These are phyloP conservation scores for Bipolaris bicolor DNA, from an alignment of 2,329 filamentous ascomycete species.

Conservation along the genomic window DNA sequence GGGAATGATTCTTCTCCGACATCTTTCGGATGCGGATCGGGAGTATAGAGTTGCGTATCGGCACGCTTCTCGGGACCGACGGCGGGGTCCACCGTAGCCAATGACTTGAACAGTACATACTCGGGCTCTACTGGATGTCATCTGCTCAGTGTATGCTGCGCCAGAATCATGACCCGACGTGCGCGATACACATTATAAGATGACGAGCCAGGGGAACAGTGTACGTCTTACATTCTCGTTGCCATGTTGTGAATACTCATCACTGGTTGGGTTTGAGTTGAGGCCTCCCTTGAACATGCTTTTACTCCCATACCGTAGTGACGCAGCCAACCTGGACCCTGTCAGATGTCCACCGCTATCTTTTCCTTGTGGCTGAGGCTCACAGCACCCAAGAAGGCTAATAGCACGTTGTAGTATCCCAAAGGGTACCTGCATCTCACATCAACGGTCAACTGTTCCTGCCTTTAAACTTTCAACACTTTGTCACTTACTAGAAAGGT, in stretches of 20 bases:
- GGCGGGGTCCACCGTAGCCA: conserved; percentile 10
- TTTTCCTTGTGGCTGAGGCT: conserved; percentile 18
- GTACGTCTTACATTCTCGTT: background rate
- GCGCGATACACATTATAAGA: conserved; percentile 13
- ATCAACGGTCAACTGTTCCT: conserved; percentile 8
- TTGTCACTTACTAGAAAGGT: background rate
- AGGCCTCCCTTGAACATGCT: conserved; percentile 1
- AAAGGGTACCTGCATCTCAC: conserved; percentile 21
- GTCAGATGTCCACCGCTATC: conserved; percentile 5
- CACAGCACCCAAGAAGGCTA: conserved; percentile 13
- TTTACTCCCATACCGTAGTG: background rate
- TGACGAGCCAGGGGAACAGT: background rate
- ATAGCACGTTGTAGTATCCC: conserved; percentile 3
- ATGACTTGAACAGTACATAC: background rate
- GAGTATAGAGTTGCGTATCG: conserved; percentile 2
- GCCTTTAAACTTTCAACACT: conserved; percentile 1
- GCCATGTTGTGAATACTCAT: conserved; percentile 6
- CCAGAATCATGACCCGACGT: conserved; percentile 8
- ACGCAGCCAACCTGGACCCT: conserved; percentile 2
- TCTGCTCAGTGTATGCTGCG: conserved; percentile 10
- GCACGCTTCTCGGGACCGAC: background rate
- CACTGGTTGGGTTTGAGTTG: conserved; percentile 13
- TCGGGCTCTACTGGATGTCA: conserved; percentile 7
- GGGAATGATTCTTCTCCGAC: conserved; percentile 1
- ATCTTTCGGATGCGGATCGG: background rate